A percentile compares a stretch with the other conserved stretches of the same genome.
Conservation (phyloP, 306 rosid species). For the Casuarina glauca region DNA sequence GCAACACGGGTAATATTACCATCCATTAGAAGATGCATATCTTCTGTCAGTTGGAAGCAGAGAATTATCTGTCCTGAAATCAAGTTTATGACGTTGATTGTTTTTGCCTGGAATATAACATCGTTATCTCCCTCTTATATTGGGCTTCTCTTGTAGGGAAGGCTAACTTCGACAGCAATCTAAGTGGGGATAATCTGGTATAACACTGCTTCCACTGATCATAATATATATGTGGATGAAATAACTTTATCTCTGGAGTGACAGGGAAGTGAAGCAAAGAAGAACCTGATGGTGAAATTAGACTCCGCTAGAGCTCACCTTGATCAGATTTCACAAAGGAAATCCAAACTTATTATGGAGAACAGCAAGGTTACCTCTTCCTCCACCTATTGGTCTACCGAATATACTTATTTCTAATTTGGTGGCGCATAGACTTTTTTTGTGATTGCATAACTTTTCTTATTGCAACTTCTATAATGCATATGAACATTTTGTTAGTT, state of each 20-base stretch:
- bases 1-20: slow-evolving; percentile 8
- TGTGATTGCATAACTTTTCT: slow-evolving; percentile 4
- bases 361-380: slow-evolving; percentile 57
- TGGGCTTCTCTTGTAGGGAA: slow-evolving; percentile 42
- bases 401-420: background rate
- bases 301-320: slow-evolving; percentile 71
- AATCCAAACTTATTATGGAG: slow-evolving; percentile 52
- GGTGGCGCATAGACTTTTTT: slow-evolving; percentile 3
- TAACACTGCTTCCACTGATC: slow-evolving; percentile 25
- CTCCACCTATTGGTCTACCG: slow-evolving; percentile 22
- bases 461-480: background rate
- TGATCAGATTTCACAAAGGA: slow-evolving; percentile 50
- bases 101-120: slow-evolving; percentile 16
- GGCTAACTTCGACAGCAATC: slow-evolving; percentile 33
- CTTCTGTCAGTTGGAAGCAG: background rate
- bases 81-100: slow-evolving; percentile 13
- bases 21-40: too few relatives aligned
- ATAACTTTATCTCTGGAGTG: slow-evolving; percentile 31
- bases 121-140: slow-evolving; percentile 6
- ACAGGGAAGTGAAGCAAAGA: slow-evolving; percentile 57
- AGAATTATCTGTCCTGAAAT: slow-evolving; percentile 9
- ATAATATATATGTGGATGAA: slow-evolving; percentile 21
- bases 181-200: slow-evolving; percentile 44
- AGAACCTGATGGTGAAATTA: slow-evolving; percentile 46
- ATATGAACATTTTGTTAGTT: background rate